Evolutionary conservation across 495 filamentous ascomycete genomes (phyloP).

Genomic region (Hypomontagnella submonticulosa): DNA sequence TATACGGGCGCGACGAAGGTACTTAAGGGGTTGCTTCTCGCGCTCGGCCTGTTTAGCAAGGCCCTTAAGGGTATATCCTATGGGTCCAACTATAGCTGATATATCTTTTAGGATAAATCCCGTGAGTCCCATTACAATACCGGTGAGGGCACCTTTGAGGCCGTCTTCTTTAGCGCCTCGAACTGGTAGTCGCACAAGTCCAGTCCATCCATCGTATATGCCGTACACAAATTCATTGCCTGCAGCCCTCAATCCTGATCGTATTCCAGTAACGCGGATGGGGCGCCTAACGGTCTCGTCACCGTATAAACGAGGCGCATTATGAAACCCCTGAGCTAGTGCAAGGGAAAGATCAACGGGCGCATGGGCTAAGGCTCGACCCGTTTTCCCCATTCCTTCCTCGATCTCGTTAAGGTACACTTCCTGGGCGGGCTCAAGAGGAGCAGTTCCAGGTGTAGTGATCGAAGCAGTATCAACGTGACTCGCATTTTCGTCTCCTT

Average conservation of each 20-base stretch:
- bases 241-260: constrained; percentile 73
- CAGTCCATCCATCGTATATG: constrained; percentile 78
- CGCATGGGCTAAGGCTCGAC: constrained; percentile 58
- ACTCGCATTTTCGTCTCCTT: constrained; percentile 39
- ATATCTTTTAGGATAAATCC: constrained; percentile 79
- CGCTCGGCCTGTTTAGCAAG: constrained; percentile 65
- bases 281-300: constrained; percentile 61
- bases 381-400: constrained; percentile 59
- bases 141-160: constrained; percentile 68
- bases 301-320: constrained; percentile 82
- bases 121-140: constrained; percentile 78
- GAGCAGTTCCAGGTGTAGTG: constrained; percentile 27
- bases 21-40: constrained; percentile 56
- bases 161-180: constrained; percentile 68
- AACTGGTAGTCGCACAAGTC: constrained; percentile 72
- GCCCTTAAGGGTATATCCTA: constrained; percentile 75
- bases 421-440: constrained; percentile 37
- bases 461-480: constrained; percentile 12
- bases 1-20: constrained; percentile 61
- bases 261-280: constrained; percentile 71
- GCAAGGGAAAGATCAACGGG: constrained; percentile 78
- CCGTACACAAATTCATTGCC: constrained; percentile 75
- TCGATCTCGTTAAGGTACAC: constrained; percentile 57
- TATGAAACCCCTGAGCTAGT: constrained; percentile 83
- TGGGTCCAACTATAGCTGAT: constrained; percentile 69